phyloP scores from a whole-genome alignment of 2,329 filamentous ascomycete species.

The Dryadomyces quercus-mongolicae region DNA sequence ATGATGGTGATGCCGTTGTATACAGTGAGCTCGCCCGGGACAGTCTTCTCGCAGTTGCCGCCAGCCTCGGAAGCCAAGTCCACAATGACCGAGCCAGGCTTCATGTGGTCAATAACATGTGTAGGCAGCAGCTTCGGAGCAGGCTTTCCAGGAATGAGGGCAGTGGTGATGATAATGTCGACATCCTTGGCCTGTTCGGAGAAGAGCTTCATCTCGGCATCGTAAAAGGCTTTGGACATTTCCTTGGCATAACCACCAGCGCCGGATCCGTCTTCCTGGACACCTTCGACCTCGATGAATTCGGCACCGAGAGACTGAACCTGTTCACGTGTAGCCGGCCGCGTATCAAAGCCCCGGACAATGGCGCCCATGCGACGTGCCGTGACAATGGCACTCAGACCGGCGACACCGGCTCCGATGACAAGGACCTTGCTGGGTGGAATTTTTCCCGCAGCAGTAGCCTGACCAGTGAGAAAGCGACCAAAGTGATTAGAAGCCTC shows the following conservation, averaged over 20 bases:
- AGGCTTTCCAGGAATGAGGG: conserved; percentile 74
- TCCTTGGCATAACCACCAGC: conserved; percentile 84
- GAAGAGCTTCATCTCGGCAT: conserved; percentile 87
- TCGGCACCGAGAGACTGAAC: conserved; percentile 84
- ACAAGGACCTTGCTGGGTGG: conserved; percentile 83
- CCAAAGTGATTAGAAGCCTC: conserved; percentile 86
- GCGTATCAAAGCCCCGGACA: conserved; percentile 83
- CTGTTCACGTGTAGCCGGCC: conserved; percentile 76
- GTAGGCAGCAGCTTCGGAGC: conserved; percentile 78
- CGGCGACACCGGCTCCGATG: conserved; percentile 82
- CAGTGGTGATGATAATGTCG: conserved; percentile 86
- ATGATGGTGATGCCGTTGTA: conserved; percentile 77
- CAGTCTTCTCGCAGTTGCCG: conserved; percentile 76
- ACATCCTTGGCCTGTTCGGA: conserved; percentile 77
- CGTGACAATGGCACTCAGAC: conserved; percentile 77
- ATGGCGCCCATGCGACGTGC: conserved; percentile 79
- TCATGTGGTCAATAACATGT: conserved; percentile 72
- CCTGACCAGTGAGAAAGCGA: conserved; percentile 77
- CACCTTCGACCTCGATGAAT: conserved; percentile 67
- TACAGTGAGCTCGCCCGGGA: conserved; percentile 55
- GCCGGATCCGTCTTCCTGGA: conserved; percentile 74
- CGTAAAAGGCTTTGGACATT: conserved; percentile 90
- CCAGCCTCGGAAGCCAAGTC: conserved; percentile 81
- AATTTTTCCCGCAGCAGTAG: conserved; percentile 82
- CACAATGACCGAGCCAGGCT: conserved; percentile 77